Evolutionary conservation across 78 protist species (phyloP), one percentile per base, ranked within the genome.

Genomic region (Fonticula alba): DNA sequence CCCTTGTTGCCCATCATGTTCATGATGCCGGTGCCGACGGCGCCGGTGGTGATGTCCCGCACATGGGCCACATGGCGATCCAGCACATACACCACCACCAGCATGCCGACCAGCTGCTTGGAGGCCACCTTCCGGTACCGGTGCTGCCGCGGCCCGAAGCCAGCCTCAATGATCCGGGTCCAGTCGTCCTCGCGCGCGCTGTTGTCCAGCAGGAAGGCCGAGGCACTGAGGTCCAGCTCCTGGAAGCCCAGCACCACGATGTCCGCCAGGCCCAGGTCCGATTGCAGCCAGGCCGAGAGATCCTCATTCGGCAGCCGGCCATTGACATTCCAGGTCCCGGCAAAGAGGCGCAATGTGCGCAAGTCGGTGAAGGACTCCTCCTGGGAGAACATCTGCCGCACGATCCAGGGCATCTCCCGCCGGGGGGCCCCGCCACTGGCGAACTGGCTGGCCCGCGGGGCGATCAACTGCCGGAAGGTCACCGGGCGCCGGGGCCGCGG

Each of bases 1-100:
- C 93, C 96, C 49, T 91, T 91, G 78, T 91, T 91, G 15, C 87
- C 92, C 79, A 86, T 68, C 79, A 84, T 74, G 46, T 79, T 82
- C 80, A 78, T 79, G 66, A 81, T 49, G 43, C 89, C 89, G 10
- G 78, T 79, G 15, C 72, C 79, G 0, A 76, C 70, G 27, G 62
- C 54, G 29, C 60, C 73, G 0, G 70, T 62, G 55, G 53, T 71
- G n/a, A 69, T 70, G 32, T 81, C 50, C 20, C 68, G 46, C 4
- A 81, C 62, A 26, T 69, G 62, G 38, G 19, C 40, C 26, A 33
- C 15, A 36, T 55, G 77, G 36, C 69, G 80, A 37, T n/a, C 56
- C 29, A 54, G 66, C 7, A 84, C 74, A 33, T 66, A 84, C 7
- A 84, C 89, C 40, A 15, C 26, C 40, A 82, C 15, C 35, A 78